These are phyloP conservation scores for Trichocladium uniseriatum DNA, from an alignment of 495 filamentous ascomycete species.

Conservation along the genomic window DNA sequence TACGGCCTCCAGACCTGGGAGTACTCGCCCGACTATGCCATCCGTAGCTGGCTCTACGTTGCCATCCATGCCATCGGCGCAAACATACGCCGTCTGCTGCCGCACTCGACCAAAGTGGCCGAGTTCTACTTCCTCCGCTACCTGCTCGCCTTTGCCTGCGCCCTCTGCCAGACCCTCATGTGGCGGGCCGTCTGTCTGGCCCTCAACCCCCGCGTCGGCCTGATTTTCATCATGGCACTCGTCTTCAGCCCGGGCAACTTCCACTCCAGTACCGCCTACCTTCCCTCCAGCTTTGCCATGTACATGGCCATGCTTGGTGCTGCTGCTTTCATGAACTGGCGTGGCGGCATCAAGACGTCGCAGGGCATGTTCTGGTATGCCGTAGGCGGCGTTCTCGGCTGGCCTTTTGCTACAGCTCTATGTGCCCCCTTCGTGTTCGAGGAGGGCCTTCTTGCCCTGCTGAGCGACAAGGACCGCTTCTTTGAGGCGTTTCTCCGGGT, in stretches of 20 bases:
- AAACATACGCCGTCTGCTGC: constrained; percentile 53
- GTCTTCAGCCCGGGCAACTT: constrained; percentile 84
- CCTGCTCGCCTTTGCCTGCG: constrained; percentile 63
- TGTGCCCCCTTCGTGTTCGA: constrained; percentile 74
- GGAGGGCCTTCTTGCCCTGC: constrained; percentile 53
- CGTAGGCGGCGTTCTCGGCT: constrained; percentile 79
- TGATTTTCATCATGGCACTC: constrained; percentile 70
- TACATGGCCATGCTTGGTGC: constrained; percentile 82
- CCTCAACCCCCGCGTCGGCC: constrained; percentile 68
- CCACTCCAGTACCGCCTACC: constrained; percentile 74
- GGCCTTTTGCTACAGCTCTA: constrained; percentile 86
- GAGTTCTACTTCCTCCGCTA: constrained; percentile 85
- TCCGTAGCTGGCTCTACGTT: constrained; percentile 93
- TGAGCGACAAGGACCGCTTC: constrained; percentile 48
- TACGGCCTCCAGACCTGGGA: constrained; percentile 98
- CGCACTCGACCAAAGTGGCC: constrained; percentile 48
- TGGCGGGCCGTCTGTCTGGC: constrained; percentile 64
- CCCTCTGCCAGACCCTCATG: constrained; percentile 70
- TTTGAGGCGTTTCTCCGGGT: constrained; percentile 48
- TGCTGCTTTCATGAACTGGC: constrained; percentile 81
- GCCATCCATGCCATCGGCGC: constrained; percentile 69
- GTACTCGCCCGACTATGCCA: constrained; percentile 91
- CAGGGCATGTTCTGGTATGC: constrained; percentile 88
- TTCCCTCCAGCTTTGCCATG: constrained; percentile 96
- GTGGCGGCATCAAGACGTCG: constrained; percentile 62